phyloP scores from a whole-genome alignment of 805 yeast species.

The Teunomyces gatunensis region DNA sequence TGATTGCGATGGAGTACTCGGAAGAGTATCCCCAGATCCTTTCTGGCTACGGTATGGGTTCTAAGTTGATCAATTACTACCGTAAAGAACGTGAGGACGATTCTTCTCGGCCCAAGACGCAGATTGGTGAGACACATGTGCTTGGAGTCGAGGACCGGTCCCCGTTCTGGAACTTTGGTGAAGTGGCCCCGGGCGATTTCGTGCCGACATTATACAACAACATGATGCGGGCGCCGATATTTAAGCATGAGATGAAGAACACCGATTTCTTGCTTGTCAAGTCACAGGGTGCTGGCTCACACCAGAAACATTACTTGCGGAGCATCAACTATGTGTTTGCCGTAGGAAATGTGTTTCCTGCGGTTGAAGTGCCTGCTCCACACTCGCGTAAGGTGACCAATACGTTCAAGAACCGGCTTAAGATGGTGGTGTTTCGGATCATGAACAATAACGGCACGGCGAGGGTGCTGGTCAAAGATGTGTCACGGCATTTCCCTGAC shows the following conservation, averaged over 20 bases:
- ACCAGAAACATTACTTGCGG: conserved; percentile 67
- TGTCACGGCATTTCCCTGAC: conserved; percentile 90
- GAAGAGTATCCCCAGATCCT: conserved; percentile 84
- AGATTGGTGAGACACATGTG: conserved; percentile 93
- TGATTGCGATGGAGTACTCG: conserved; percentile 81
- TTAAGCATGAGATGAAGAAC: conserved; percentile 71
- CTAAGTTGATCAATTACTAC: conserved; percentile 88
- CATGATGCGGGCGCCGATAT: conserved; percentile 89
- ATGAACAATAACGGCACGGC: conserved; percentile 71
- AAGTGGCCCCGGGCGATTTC: conserved; percentile 89
- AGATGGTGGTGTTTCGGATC: conserved; percentile 89
- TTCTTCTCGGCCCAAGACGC: conserved; percentile 77
- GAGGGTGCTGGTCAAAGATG: conserved; percentile 80
- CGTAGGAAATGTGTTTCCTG: conserved; percentile 92
- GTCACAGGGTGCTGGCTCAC: conserved; percentile 76
- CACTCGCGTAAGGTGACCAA: conserved; percentile 95
- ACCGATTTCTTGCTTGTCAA: conserved; percentile 83
- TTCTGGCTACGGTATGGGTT: conserved; percentile 93
- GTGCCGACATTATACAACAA: conserved; percentile 93
- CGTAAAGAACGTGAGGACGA: conserved; percentile 82
- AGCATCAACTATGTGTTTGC: conserved; percentile 70
- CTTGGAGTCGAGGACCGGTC: conserved; percentile 94
- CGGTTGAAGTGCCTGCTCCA: conserved; percentile 94
- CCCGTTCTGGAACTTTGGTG: conserved; percentile 98
- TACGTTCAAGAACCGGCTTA: conserved; percentile 83